Base-by-base conservation (phyloP, 1,284 basidiomycete species). In the Boletus hoseneyae region DNA sequence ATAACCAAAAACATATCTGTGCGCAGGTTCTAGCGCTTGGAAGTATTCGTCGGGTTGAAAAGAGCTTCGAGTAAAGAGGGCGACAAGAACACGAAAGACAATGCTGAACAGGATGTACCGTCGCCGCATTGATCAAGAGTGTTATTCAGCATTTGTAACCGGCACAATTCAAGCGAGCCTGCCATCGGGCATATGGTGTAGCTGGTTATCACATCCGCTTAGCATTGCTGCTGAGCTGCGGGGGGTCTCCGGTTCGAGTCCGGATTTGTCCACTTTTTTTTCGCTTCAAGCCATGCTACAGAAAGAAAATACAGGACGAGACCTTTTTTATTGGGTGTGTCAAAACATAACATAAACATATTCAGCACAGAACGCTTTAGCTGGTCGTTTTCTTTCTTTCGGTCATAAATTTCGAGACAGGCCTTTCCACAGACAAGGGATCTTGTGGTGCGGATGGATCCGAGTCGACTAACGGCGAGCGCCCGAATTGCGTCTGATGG, bases 1-100 rank as follows among this genome's bases (percentile, higher is more conserved):
- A 68, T 92, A 93, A 29, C 93, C 93, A 67, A 93, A 99, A 48
- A 96, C 91, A 39, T 87, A 69, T 46, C 76, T 76, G 66, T 98
- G 90, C 0, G 97, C 97, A 27, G 93, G 88, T 66, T 99, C 97
- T 37, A 97, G 79, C 9, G 93, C 83, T 66, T 99, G 97, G 62
- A 88, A 98, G 70, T 92, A 97, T 71, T 99, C 97, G 70, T 99
- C 97, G 2, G 97, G 96, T 67, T 98, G 95, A 67, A 99, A 99
- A 73, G 90, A 92, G 1, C 94, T 93, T 44, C 80, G 78, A 0
- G 91, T 94, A 21, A 75, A 70, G 12, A 94, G 63, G 0, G 89
- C 86, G 38, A 89, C 71, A 6, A 71, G 52, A 41, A 87, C 63
- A 40, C 88, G 82, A 56, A 81, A 60, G 38, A 58, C 41, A 23